Percentiles rank a stretch among this genome's conserved stretches.
Evolutionary conservation across 805 yeast species (phyloP).

Genomic region (Candida adriatica): DNA sequence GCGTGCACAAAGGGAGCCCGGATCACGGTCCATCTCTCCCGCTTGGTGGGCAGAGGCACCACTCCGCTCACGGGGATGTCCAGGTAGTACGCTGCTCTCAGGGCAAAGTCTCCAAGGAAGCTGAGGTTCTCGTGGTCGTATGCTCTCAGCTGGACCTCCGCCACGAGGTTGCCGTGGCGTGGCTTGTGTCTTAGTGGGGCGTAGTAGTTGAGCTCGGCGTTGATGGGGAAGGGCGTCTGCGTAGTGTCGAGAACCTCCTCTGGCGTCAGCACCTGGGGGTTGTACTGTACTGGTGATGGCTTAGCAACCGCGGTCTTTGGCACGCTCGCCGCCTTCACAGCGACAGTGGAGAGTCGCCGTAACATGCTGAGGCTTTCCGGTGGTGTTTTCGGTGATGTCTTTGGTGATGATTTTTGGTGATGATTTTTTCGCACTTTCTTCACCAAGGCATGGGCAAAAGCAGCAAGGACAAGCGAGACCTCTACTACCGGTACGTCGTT

Average conservation of each 20-base stretch:
- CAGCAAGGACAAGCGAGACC: slow-evolving; percentile 89
- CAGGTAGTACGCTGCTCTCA: slow-evolving; percentile 84
- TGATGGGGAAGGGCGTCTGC: slow-evolving; percentile 68
- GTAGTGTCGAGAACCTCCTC: slow-evolving; percentile 28
- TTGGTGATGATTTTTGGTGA: too few species aligned
- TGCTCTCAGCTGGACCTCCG: slow-evolving; percentile 69
- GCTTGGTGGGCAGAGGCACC: slow-evolving; percentile 56
- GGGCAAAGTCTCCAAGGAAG: slow-evolving; percentile 75
- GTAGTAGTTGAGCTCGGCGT: slow-evolving; percentile 73
- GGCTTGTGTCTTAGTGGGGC: slow-evolving; percentile 68
- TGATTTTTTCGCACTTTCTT: too few species aligned
- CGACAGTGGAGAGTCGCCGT: too few species aligned
- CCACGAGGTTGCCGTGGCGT: slow-evolving; percentile 69
- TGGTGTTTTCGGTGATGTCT: too few species aligned
- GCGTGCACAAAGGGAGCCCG: slow-evolving; percentile 92
- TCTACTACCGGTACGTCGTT: slow-evolving; percentile 49
- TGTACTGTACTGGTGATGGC: slow-evolving; percentile 21
- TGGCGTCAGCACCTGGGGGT: slow-evolving; percentile 31
- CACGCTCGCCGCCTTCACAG: slow-evolving; percentile 8
- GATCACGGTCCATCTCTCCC: slow-evolving; percentile 89
- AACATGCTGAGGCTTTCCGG: too few species aligned
- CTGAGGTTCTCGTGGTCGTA: slow-evolving; percentile 65
- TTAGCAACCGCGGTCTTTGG: slow-evolving; percentile 5
- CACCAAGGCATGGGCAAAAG: slow-evolving; percentile 71
- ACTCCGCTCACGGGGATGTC: slow-evolving; percentile 84